Evolutionary conservation across 2,329 filamentous ascomycete genomes (phyloP).

Genomic region (Pseudocercospora vitis): DNA sequence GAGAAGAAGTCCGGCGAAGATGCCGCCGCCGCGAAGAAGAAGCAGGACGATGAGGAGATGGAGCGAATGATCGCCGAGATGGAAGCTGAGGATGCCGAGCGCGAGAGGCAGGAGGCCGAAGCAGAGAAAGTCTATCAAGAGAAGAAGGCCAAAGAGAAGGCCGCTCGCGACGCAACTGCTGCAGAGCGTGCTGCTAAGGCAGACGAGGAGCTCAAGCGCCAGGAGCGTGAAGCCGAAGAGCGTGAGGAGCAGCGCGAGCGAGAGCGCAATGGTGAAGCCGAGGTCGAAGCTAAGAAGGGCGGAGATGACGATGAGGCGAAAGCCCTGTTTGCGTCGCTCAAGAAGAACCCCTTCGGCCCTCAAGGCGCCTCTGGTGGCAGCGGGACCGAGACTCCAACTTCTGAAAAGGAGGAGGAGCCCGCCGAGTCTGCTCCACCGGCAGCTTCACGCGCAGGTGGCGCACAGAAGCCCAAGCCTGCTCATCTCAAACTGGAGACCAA

Average conservation of each 20-base stretch:
- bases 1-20: slow-evolving; percentile 54
- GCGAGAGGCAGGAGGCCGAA: slow-evolving; percentile 36
- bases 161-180: slow-evolving; percentile 52
- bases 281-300: slow-evolving; percentile 25
- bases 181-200: slow-evolving; percentile 53
- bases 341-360: slow-evolving; percentile 53
- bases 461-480: slow-evolving; percentile 76
- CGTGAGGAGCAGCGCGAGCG: slow-evolving; percentile 47
- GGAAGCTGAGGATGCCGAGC: slow-evolving; percentile 47
- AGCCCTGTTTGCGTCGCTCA: slow-evolving; percentile 49
- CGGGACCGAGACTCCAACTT: slow-evolving; percentile 42
- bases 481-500: slow-evolving; percentile 86
- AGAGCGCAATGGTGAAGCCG: slow-evolving; percentile 33
- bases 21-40: slow-evolving; percentile 12
- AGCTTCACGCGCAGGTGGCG: slow-evolving; percentile 46
- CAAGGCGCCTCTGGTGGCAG: slow-evolving; percentile 40
- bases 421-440: slow-evolving; percentile 22
- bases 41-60: slow-evolving; percentile 28
- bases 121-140: slow-evolving; percentile 69
- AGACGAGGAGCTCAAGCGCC: slow-evolving; percentile 54
- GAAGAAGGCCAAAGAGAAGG: slow-evolving; percentile 63
- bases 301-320: slow-evolving; percentile 43
- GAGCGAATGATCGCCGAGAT: slow-evolving; percentile 42
- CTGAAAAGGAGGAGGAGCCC: slow-evolving; percentile 40
- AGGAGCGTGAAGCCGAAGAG: slow-evolving; percentile 52